Percentiles rank a stretch among this genome's conserved stretches.
These are phyloP conservation scores for Oryza coarctata DNA, from an alignment of 176 grass and related monocot species.

Conservation along the genomic window DNA sequence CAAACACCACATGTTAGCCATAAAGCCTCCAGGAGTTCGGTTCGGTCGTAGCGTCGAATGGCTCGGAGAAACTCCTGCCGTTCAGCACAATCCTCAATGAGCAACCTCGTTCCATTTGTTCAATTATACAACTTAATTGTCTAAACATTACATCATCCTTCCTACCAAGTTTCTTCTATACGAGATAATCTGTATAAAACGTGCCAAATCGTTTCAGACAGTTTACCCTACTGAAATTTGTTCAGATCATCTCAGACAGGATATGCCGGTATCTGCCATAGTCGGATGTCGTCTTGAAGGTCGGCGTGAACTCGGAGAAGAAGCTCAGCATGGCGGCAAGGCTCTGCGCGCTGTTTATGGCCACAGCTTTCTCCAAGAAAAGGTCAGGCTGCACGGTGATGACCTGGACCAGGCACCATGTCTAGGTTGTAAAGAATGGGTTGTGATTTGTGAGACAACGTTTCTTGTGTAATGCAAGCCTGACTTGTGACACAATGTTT, in stretches of 20 bases:
- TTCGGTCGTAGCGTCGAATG: too few relatives aligned
- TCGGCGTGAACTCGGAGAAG: constrained; percentile 79
- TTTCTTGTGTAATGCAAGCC: background rate
- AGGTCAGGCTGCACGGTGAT: constrained; percentile 77
- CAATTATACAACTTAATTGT: background rate
- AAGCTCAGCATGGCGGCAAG: constrained; percentile 76
- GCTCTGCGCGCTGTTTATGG: constrained; percentile 49
- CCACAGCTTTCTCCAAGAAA: constrained; percentile 84
- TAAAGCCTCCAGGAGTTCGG: too few relatives aligned
- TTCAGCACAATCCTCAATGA: too few relatives aligned
- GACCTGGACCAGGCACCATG: constrained; percentile 44
- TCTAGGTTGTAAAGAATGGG: background rate
- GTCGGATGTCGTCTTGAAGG: constrained; percentile 68
- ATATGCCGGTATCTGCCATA: constrained; percentile 68
- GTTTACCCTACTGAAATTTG: background rate
- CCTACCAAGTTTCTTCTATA: background rate
- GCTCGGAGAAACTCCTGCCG: too few relatives aligned
- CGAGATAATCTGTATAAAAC: background rate
- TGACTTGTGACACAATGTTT: background rate
- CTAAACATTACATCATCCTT: background rate
- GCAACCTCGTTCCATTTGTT: too few relatives aligned
- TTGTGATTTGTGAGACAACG: background rate
- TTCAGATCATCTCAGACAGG: constrained; percentile 68
- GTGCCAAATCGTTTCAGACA: background rate
- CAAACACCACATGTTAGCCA: background rate